These are phyloP conservation scores for Lasiodiplodia sp. DNA, from an alignment of 2,329 filamentous ascomycete species.

Conservation along the genomic window DNA sequence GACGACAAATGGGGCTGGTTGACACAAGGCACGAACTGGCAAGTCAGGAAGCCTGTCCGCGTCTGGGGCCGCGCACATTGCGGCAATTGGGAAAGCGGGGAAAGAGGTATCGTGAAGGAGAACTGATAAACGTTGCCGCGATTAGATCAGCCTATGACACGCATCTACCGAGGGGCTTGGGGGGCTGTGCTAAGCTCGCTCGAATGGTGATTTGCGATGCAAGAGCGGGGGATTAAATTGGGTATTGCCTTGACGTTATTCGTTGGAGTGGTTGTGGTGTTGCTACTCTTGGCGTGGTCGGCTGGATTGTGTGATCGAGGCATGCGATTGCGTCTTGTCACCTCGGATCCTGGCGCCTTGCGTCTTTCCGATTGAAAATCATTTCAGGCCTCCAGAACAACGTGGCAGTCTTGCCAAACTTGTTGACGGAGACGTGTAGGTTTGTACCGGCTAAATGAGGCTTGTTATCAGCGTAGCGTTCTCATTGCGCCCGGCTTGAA, in stretches of 20 bases:
- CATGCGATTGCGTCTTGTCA: slow-evolving; percentile 5
- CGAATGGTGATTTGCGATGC: slow-evolving; percentile 1
- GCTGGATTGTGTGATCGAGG: slow-evolving; percentile 19
- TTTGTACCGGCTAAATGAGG: no score
- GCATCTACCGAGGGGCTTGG: background rate
- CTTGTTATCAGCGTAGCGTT: no score
- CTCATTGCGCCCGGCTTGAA: no score
- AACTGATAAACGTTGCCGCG: background rate
- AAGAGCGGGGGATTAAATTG: slow-evolving; percentile 1
- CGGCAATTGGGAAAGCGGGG: slow-evolving; percentile 6
- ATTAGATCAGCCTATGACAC: slow-evolving; percentile 19
- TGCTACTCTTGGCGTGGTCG: slow-evolving; percentile 4
- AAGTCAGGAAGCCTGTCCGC: background rate
- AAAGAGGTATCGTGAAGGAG: background rate
- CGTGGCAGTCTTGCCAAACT: background rate
- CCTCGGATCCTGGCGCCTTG: background rate
- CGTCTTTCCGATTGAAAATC: background rate
- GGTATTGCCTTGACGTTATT: background rate
- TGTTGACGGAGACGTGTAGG: background rate
- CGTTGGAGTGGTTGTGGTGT: slow-evolving; percentile 1
- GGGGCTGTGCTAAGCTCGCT: background rate
- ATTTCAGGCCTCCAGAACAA: background rate
- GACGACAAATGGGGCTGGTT: slow-evolving; percentile 19
- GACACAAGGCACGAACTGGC: background rate
- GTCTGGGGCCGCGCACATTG: background rate